These are phyloP conservation scores for Neofusicoccum laricinum DNA, from an alignment of 2,329 filamentous ascomycete species.

Conservation along the genomic window DNA sequence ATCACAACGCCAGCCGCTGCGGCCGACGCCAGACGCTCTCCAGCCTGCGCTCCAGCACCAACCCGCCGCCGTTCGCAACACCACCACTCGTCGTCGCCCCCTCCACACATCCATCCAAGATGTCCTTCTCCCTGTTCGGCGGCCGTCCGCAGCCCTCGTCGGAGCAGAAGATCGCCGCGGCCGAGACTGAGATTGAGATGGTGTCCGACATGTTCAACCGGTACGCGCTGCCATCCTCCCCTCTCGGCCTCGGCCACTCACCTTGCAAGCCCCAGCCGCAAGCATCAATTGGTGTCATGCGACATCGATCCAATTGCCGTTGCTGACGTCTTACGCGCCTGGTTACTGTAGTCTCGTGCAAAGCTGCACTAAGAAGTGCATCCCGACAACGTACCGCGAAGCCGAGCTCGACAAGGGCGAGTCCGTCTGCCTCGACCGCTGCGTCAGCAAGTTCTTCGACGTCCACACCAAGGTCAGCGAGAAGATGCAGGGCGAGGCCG, in stretches of 20 bases:
- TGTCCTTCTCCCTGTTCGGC: slow-evolving; percentile 37
- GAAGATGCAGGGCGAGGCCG: slow-evolving; percentile 87
- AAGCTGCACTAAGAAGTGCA: slow-evolving; percentile 90
- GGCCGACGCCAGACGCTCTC: background rate
- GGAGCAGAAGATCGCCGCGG: slow-evolving; percentile 94
- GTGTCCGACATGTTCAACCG: slow-evolving; percentile 97
- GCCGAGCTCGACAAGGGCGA: slow-evolving; percentile 98
- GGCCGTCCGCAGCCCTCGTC: slow-evolving; percentile 81
- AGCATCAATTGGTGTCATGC: background rate
- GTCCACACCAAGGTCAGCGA: slow-evolving; percentile 97
- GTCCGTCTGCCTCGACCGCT: slow-evolving; percentile 95
- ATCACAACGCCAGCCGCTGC: slow-evolving; percentile 8
- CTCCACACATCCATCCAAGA: background rate
- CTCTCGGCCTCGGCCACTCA: background rate
- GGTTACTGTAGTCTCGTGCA: slow-evolving; percentile 65
- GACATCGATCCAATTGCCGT: too few species aligned
- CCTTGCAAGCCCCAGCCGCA: background rate
- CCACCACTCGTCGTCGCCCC: background rate
- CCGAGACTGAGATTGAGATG: slow-evolving; percentile 97
- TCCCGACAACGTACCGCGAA: slow-evolving; percentile 90
- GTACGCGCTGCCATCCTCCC: slow-evolving; percentile 49
- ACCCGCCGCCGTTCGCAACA: background rate
- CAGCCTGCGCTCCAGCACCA: slow-evolving; percentile 1
- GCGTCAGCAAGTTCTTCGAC: slow-evolving; percentile 97
- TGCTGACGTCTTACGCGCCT: background rate